Evolutionary conservation across 208 protist genomes (phyloP).

Genomic region (Trypanosoma platydactyli): DNA sequence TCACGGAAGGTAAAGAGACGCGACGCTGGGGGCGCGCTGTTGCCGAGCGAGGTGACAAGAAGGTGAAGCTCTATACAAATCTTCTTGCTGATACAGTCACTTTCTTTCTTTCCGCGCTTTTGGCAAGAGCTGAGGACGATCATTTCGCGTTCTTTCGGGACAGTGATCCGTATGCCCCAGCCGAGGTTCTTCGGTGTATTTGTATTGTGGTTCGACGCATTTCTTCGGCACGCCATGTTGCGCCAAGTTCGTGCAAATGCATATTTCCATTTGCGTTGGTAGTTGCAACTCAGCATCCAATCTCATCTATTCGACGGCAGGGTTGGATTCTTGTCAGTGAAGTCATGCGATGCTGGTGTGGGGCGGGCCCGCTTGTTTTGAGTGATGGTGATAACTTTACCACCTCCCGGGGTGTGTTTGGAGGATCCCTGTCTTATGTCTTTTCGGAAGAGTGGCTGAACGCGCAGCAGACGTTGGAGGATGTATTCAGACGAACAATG

Average conservation of each 20-base stretch:
- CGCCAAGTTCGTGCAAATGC: constrained; percentile 26
- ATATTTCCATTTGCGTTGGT: constrained; percentile 36
- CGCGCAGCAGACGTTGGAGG: constrained; percentile 35
- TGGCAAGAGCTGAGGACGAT: constrained; percentile 45
- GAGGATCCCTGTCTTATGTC: constrained; percentile 25
- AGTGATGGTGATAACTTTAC: constrained; percentile 14
- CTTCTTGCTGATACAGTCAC: constrained; percentile 41
- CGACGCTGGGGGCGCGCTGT: constrained; percentile 64
- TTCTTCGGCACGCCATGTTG: constrained; percentile 26
- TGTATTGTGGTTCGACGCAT: constrained; percentile 34
- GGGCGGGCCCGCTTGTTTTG: constrained; percentile 38
- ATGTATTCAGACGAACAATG: constrained; percentile 39
- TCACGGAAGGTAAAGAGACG: constrained; percentile 60
- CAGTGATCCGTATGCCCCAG: constrained; percentile 60
- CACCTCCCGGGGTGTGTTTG: constrained; percentile 14
- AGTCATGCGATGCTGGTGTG: constrained; percentile 54
- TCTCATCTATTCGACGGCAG: constrained; percentile 30
- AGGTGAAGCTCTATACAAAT: constrained; percentile 30
- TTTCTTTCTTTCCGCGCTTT: constrained; percentile 55
- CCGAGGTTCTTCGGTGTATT: constrained; percentile 44
- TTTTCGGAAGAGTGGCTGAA: constrained; percentile 47
- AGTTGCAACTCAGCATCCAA: constrained; percentile 31
- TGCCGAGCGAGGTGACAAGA: constrained; percentile 22
- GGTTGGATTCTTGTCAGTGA: constrained; percentile 45
- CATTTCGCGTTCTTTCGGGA: constrained; percentile 73